Conservation (phyloP, 2,329 filamentous ascomycete genomes). For the Colletotrichum euphorbiae region DNA sequence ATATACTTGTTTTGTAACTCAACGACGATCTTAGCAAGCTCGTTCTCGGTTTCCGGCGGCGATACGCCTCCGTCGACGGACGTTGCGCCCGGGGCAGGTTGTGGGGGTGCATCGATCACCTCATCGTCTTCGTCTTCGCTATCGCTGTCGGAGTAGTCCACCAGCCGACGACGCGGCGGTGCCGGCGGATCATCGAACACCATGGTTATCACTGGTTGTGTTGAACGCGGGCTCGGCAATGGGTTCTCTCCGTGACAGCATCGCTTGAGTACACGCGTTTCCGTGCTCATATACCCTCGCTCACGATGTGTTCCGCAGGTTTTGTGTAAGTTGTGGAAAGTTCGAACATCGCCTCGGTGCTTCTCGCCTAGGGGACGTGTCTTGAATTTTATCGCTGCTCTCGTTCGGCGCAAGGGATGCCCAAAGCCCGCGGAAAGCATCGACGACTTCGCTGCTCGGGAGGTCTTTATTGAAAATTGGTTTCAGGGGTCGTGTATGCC, state of each 20-base stretch:
- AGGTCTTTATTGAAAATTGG: neutral
- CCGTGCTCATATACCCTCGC: neutral
- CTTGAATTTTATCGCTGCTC: neutral
- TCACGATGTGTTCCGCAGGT: neutral
- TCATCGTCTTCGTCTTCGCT: neutral
- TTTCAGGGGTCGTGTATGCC: neutral
- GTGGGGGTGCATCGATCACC: neutral
- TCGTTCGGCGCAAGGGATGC: neutral
- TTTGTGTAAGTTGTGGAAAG: constrained; percentile 10
- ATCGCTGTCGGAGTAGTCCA: constrained; percentile 19
- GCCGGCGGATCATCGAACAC: neutral
- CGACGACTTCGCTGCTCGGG: neutral
- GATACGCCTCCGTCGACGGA: neutral
- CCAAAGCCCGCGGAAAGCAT: too few species aligned
- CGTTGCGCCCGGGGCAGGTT: neutral
- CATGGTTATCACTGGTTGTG: too few species aligned
- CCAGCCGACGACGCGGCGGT: neutral
- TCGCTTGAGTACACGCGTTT: too few species aligned
- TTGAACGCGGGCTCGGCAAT: too few species aligned
- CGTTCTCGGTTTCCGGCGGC: constrained; percentile 17
- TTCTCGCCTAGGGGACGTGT: neutral
- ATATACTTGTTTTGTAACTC: constrained; percentile 20
- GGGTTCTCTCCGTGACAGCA: too few species aligned
- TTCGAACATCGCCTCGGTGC: neutral
- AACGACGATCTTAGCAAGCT: constrained; percentile 22